These are phyloP conservation scores for Xylaria sp. DNA, from an alignment of 495 filamentous ascomycete genomes.

Conservation along the genomic window DNA sequence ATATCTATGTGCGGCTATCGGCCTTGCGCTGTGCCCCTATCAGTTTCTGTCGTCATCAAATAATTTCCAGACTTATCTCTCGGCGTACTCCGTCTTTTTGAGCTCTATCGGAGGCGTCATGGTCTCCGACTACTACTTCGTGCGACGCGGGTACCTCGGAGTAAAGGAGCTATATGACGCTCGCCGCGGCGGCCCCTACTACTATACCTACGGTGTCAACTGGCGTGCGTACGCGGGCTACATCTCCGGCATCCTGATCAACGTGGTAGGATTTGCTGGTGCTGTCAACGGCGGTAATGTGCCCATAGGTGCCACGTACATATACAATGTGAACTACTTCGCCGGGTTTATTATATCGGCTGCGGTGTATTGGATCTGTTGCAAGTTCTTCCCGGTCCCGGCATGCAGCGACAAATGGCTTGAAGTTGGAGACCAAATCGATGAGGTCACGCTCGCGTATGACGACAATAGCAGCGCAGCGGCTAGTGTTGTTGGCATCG, in stretches of 20 bases:
- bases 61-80: conserved; percentile 93
- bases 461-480: conserved; percentile 32
- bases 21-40: conserved; percentile 90
- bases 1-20: conserved; percentile 84
- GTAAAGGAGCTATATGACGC: conserved; percentile 82
- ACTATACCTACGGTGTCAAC: conserved; percentile 74
- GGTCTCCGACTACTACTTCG: conserved; percentile 87
- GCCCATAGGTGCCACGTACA: conserved; percentile 81
- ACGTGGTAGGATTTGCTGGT: conserved; percentile 90
- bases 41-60: conserved; percentile 79
- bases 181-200: conserved; percentile 71
- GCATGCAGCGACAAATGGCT: conserved; percentile 79
- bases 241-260: conserved; percentile 85
- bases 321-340: conserved; percentile 93
- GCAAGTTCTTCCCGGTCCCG: conserved; percentile 72
- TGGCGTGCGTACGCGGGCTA: conserved; percentile 87
- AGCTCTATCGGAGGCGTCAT: conserved; percentile 93
- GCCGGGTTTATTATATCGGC: conserved; percentile 76
- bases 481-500: conserved; percentile 10
- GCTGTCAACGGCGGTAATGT: conserved; percentile 68
- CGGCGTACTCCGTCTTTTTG: conserved; percentile 94
- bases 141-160: conserved; percentile 82
- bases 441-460: conserved; percentile 58
- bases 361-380: conserved; percentile 72
- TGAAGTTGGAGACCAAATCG: conserved; percentile 76